phyloP scores from a whole-genome alignment of 1,139 yeast species.

The Yamadazyma kanchanaburiensis region DNA sequence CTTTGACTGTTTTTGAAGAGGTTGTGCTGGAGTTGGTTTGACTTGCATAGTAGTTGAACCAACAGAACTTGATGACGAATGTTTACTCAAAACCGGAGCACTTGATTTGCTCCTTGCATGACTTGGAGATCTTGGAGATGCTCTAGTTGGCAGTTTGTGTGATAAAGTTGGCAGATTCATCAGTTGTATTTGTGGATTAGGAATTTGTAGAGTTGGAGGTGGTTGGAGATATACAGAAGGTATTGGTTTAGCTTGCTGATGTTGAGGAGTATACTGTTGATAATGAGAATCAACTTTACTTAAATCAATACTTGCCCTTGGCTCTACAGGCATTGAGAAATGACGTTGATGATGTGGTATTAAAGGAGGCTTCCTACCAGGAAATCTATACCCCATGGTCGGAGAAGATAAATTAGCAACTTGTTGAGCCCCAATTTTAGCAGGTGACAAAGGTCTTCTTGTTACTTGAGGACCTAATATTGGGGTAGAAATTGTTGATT shows the following conservation, averaged over 20 bases:
- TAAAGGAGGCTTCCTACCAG: conserved; percentile 14
- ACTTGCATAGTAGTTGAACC: conserved; percentile 41
- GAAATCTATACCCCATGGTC: conserved; percentile 25
- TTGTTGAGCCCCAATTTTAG: conserved; percentile 70
- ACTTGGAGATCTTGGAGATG: conserved; percentile 4
- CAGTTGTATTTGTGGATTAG: neutral
- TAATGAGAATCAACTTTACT: conserved; percentile 12
- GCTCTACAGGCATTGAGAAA: conserved; percentile 41
- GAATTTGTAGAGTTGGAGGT: neutral
- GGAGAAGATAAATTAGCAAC: conserved; percentile 53
- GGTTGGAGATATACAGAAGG: conserved; percentile 3
- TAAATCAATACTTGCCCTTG: conserved; percentile 13
- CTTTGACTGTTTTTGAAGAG: conserved; percentile 30
- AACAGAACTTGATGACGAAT: conserved; percentile 20
- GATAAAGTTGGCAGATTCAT: conserved; percentile 2
- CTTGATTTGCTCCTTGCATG: conserved; percentile 11
- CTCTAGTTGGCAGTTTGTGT: conserved; percentile 2
- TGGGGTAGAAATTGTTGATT: conserved; percentile 5
- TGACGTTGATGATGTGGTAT: conserved; percentile 38
- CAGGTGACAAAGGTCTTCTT: conserved; percentile 50
- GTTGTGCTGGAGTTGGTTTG: conserved; percentile 44
- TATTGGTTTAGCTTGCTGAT: conserved; percentile 1
- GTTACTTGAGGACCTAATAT: conserved; percentile 2
- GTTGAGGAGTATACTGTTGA: conserved; percentile 2
- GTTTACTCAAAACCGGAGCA: conserved; percentile 6